These are phyloP conservation scores for Exophiala sideris DNA, from an alignment of 2,329 filamentous ascomycete genomes.

Conservation along the genomic window DNA sequence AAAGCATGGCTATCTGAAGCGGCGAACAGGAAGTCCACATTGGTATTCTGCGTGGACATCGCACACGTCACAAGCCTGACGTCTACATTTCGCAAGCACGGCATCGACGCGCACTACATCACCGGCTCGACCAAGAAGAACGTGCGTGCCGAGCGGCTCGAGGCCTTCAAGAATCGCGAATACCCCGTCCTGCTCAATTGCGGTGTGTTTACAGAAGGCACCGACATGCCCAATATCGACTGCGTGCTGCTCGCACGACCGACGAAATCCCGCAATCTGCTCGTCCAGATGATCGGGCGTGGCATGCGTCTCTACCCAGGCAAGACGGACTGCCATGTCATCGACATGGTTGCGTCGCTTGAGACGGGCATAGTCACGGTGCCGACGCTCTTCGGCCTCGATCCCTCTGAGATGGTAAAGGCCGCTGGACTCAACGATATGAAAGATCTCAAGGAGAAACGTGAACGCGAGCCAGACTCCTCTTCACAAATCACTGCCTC, in stretches of 20 bases:
- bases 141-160: constrained; percentile 67
- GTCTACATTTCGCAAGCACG: constrained; percentile 68
- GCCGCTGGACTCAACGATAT: constrained; percentile 63
- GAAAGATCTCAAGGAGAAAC: constrained; percentile 41
- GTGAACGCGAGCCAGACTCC: constrained; percentile 29
- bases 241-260: constrained; percentile 85
- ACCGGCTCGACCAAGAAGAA: constrained; percentile 72
- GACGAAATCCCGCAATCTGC: constrained; percentile 85
- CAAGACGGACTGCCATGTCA: constrained; percentile 87
- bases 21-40: constrained; percentile 68
- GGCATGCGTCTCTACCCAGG: constrained; percentile 78
- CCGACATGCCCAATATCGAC: constrained; percentile 95
- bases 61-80: constrained; percentile 75
- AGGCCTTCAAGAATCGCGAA: constrained; percentile 69
- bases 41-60: constrained; percentile 92
- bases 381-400: constrained; percentile 87
- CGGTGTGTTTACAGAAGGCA: constrained; percentile 94
- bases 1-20: constrained; percentile 82
- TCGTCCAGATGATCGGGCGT: constrained; percentile 96
- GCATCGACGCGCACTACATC: constrained; percentile 81
- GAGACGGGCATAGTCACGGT: constrained; percentile 82
- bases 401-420: constrained; percentile 73
- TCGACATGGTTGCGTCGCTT: constrained; percentile 89
- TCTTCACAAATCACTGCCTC: constrained; percentile 11
- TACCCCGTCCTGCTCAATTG: constrained; percentile 92